Evolutionary conservation across 345 rosid genomes (phyloP), one percentile per base, ranked within the genome.

Genomic region (Barbarea vulgaris): DNA sequence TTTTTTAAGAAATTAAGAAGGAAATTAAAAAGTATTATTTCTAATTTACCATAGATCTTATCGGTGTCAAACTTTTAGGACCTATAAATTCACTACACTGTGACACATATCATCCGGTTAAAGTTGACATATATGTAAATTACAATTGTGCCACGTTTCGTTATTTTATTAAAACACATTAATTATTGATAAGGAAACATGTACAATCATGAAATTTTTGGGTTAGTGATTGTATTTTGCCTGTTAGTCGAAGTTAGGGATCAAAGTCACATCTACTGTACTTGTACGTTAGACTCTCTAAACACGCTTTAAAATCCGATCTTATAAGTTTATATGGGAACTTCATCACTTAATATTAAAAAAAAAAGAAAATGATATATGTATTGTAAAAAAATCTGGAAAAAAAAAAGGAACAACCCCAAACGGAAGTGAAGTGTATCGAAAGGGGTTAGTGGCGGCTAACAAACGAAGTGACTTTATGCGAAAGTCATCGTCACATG

Each of bases 401-500:
- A 24, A 46, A 46, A 7, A 9, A 24, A 46, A 46, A 50, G 15
- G 57, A 76, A 76, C 50, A 62, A 69, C 57, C 47, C 50, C 56
- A 61, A 76, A 53, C 10, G 37, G 72, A 70, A 70, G 76, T 70
- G 72, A 77, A 77, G 76, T 70, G 80, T 5, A 36, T 3, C 11
- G 46, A 70, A 77, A 77, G 80, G 53, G 0, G 71, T 55, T 47
- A 70, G 67, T 47, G 76, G 76, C 71, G 76, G 80, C 80, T 70
- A 77, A 77, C 80, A 55, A 64, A 70, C 80, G 72, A 70, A 64
- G 61, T 70, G 72, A 70, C 80, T 77, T 77, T 70, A 77, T 34
- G 17, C 37, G 67, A 70, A 77, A 77, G 80, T 77, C 76, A 77
- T 77, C 80, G 72, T 70, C 80, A 77, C 80, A 77, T 77, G 80